phyloP scores from a whole-genome alignment of 192 early-diverging fungal species.

The Neocallimastix lanati region DNA sequence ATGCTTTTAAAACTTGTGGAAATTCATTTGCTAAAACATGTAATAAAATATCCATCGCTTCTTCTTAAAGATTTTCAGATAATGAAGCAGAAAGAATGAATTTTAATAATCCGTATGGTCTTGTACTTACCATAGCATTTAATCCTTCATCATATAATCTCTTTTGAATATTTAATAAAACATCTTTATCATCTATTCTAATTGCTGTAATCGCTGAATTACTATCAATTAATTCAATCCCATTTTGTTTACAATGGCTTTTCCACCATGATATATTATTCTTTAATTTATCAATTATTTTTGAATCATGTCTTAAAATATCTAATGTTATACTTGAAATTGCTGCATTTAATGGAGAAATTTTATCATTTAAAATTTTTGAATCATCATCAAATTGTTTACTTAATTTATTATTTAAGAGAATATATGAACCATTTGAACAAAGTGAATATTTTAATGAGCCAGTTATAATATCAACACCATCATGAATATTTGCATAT shows the following conservation, averaged over 20 bases:
- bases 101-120: background rate
- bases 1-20: background rate
- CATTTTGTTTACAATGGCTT: background rate
- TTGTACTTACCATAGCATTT: background rate
- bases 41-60: background rate
- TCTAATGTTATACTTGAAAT: background rate
- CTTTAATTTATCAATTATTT: background rate
- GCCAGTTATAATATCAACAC: background rate
- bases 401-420: background rate
- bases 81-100: background rate
- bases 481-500: background rate
- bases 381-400: background rate
- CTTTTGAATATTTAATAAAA: background rate
- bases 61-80: background rate
- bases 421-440: background rate
- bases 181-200: background rate
- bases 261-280: background rate
- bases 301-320: background rate
- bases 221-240: background rate
- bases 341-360: background rate
- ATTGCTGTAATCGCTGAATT: background rate
- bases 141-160: background rate
- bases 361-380: background rate
- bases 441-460: background rate
- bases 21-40: background rate